These are phyloP conservation scores for Puccinia coronata DNA, from an alignment of 1,284 basidiomycete species.

Conservation along the genomic window DNA sequence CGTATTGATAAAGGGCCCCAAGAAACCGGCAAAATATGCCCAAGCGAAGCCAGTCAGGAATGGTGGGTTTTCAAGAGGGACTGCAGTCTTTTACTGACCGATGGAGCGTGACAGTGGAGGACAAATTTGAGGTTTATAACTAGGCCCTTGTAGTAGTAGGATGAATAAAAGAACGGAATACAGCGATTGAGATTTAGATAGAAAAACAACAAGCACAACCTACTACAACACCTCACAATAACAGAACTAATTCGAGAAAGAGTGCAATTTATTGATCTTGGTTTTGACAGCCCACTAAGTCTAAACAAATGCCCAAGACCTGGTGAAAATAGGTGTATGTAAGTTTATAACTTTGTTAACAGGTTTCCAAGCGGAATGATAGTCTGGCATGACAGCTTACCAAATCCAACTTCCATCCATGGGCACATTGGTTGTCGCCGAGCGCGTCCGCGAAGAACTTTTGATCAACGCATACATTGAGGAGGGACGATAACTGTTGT, in stretches of 20 bases:
- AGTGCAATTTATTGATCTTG: not conserved
- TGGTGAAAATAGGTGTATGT: not conserved
- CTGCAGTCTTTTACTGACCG: too few relatives aligned
- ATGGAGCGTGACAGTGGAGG: too few relatives aligned
- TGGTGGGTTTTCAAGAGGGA: too few relatives aligned
- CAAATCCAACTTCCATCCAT: conserved; percentile 35
- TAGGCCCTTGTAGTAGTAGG: not conserved
- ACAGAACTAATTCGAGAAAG: not conserved
- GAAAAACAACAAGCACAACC: not conserved
- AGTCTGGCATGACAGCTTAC: not conserved
- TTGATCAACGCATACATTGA: conserved; percentile 25
- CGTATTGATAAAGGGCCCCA: too few relatives aligned
- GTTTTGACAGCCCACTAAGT: conserved; percentile 21
- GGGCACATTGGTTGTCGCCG: not conserved
- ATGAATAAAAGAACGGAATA: not conserved
- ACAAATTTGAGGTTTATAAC: not conserved
- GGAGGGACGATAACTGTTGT: conserved; percentile 33
- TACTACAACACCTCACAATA: not conserved
- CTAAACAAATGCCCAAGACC: conserved; percentile 37
- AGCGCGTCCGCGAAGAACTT: conserved; percentile 38
- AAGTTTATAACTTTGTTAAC: not conserved
- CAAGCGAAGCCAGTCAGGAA: too few relatives aligned
- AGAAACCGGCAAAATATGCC: too few relatives aligned
- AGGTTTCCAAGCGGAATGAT: not conserved
- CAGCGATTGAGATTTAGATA: not conserved